phyloP scores from a whole-genome alignment of 2,329 filamentous ascomycete species.

The Fusarium avenaceum region DNA sequence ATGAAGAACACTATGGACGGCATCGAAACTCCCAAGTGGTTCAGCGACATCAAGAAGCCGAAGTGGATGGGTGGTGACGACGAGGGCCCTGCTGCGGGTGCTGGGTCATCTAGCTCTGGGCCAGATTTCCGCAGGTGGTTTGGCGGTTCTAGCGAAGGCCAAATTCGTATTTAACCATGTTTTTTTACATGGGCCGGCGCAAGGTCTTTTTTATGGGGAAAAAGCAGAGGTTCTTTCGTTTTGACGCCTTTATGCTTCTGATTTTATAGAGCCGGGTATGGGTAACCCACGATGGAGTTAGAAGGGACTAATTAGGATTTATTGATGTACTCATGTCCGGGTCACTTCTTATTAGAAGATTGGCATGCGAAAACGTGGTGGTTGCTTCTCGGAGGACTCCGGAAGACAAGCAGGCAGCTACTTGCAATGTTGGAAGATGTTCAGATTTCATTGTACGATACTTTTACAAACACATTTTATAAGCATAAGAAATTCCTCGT shows the following conservation, averaged over 20 bases:
- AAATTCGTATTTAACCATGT: conserved; percentile 48
- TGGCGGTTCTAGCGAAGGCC: conserved; percentile 57
- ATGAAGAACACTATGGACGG: conserved; percentile 94
- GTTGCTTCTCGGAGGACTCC: conserved; percentile 5
- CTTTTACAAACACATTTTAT: conserved; percentile 1
- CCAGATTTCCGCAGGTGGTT: conserved; percentile 71
- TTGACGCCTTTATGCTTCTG: conserved; percentile 30
- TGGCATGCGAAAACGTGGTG: conserved; percentile 2
- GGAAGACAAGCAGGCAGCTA: neutral
- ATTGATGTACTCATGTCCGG: conserved; percentile 19
- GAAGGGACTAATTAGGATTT: conserved; percentile 10
- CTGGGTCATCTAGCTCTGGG: conserved; percentile 45
- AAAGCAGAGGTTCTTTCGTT: conserved; percentile 27
- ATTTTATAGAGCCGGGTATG: conserved; percentile 21
- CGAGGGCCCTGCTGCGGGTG: conserved; percentile 37
- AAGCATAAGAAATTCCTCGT: conserved; percentile 21
- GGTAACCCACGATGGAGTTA: conserved; percentile 42
- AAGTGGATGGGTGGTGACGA: conserved; percentile 81
- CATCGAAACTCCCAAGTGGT: conserved; percentile 84
- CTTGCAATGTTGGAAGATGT: conserved; percentile 11
- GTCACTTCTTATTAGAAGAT: conserved; percentile 1
- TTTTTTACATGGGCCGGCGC: conserved; percentile 12
- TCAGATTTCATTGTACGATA: conserved; percentile 24
- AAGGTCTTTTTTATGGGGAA: conserved; percentile 26
- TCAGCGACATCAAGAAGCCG: conserved; percentile 81